These are phyloP conservation scores for Phialocephala subalpina DNA, from an alignment of 2,329 filamentous ascomycete genomes.

Conservation along the genomic window DNA sequence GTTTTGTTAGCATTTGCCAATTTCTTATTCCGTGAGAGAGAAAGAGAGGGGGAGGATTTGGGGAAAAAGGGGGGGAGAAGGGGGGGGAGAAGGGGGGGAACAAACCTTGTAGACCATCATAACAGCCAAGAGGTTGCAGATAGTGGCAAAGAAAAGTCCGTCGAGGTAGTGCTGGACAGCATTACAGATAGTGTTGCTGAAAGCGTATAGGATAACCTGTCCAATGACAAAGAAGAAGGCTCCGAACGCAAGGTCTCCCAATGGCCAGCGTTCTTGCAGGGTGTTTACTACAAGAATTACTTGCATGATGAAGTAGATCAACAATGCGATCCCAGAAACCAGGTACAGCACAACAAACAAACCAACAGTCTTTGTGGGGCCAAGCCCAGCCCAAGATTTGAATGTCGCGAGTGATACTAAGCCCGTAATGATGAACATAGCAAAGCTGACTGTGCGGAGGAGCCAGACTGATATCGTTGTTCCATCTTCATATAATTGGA, in stretches of 20 bases:
- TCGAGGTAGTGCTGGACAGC: constrained; percentile 91
- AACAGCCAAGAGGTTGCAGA: constrained; percentile 91
- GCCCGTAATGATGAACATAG: constrained; percentile 87
- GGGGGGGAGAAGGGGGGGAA: constrained; percentile 20
- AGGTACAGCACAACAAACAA: constrained; percentile 93
- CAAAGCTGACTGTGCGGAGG: constrained; percentile 77
- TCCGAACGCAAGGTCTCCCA: constrained; percentile 91
- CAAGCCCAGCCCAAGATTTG: constrained; percentile 87
- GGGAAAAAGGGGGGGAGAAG: too few relatives aligned
- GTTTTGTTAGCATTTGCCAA: not conserved
- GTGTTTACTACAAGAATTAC: constrained; percentile 88
- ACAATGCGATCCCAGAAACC: constrained; percentile 85
- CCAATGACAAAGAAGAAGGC: constrained; percentile 91
- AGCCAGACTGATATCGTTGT: constrained; percentile 95
- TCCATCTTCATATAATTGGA: constrained; percentile 97
- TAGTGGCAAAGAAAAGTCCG: constrained; percentile 91
- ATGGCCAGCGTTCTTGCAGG: constrained; percentile 92
- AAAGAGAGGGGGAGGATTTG: too few relatives aligned
- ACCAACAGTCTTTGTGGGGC: constrained; percentile 85
- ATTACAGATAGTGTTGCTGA: constrained; percentile 85
- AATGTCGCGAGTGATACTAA: constrained; percentile 91
- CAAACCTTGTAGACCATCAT: constrained; percentile 99
- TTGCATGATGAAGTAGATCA: constrained; percentile 88
- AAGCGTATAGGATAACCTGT: constrained; percentile 91
- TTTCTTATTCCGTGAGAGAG: too few relatives aligned